Evolutionary conservation across 1,139 yeast species (phyloP), one percentile per base, ranked within the genome.

Genomic region (Hyphopichia wangnamkhiaoensis): DNA sequence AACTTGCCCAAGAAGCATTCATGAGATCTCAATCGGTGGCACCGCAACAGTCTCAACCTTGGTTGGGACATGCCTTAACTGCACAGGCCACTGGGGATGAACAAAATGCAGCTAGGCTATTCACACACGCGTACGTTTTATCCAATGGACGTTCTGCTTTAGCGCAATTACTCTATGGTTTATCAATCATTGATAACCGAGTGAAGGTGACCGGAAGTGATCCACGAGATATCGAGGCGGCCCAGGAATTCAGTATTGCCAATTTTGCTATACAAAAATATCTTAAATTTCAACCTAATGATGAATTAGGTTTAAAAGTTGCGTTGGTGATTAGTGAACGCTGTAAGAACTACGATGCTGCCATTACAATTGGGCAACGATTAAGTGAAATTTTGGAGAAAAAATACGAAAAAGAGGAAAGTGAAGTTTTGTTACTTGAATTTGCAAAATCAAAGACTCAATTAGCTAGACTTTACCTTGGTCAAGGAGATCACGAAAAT

Each of bases 1-100:
- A 78, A 37, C 73, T 93, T 33, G 94, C 98, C 0, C 74, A 76
- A 37, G 83, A 84, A 45, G 82, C 95, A 0, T 81, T 86, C 46
- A 66, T 74, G 35, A 76, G 88, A 48, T 84, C 95, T 0, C 94
- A 88, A 49, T 81, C 95, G 14, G 69, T 87, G 9, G 85, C 93
- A 2, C 97, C 98, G 1, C 85, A 82, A 38, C 76, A 74, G 41
- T 72, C 87, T 0, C 70, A 71, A n/a, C 78, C 96, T 0, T 93
- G 98, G 98, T 59, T 87, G 29, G 96, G 96, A 1, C 80, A 84
- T 54, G 98, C 96, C 0, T 60, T 91, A 26, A 66, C 85, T 0
- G 75, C 82, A 1, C 79, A 79, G 41, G 76, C 76, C 1, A 53
- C 61, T n/a, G 93, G 90, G 1, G 77, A 84, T 32, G 48, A 44